phyloP scores from a whole-genome alignment of 805 yeast genomes.

The Sporopachydermia lactativora region DNA sequence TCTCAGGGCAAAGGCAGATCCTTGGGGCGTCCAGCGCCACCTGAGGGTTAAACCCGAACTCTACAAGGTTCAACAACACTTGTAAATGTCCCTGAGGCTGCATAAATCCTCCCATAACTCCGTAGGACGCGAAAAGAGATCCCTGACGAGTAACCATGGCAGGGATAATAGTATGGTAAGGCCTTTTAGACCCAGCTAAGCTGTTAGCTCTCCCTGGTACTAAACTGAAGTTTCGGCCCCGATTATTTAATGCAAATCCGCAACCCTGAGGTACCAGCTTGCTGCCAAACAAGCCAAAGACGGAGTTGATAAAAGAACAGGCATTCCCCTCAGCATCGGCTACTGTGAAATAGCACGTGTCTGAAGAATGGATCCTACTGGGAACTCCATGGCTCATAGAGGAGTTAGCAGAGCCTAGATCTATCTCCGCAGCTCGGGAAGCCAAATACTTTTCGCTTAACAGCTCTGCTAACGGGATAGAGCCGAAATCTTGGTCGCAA shows the following conservation, averaged over 20 bases:
- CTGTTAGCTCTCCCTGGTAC: conserved; percentile 42
- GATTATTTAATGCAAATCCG: conserved; percentile 62
- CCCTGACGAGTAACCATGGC: conserved; percentile 47
- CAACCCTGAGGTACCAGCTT: conserved; percentile 42
- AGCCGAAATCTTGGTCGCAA: conserved; percentile 34
- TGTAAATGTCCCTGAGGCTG: conserved; percentile 82
- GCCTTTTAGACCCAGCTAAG: conserved; percentile 55
- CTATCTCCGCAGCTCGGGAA: conserved; percentile 34
- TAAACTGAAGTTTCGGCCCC: conserved; percentile 65
- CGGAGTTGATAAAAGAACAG: conserved; percentile 67
- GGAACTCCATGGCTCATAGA: conserved; percentile 39
- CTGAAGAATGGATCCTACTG: conserved; percentile 42
- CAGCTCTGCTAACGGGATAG: conserved; percentile 26
- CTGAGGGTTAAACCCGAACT: conserved; percentile 57
- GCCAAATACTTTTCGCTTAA: conserved; percentile 35
- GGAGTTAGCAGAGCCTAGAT: conserved; percentile 24
- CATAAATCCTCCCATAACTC: conserved; percentile 80
- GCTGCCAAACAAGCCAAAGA: conserved; percentile 55
- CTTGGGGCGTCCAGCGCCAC: conserved; percentile 67
- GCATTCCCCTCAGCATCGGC: conserved; percentile 63
- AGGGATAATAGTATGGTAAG: conserved; percentile 77
- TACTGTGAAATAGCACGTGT: conserved; percentile 57
- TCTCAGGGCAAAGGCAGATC: conserved; percentile 44
- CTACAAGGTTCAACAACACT: conserved; percentile 49
- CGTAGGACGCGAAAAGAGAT: conserved; percentile 51